phyloP scores from a whole-genome alignment of 768 basidiomycete genomes.

The Tulasnella sp. region DNA sequence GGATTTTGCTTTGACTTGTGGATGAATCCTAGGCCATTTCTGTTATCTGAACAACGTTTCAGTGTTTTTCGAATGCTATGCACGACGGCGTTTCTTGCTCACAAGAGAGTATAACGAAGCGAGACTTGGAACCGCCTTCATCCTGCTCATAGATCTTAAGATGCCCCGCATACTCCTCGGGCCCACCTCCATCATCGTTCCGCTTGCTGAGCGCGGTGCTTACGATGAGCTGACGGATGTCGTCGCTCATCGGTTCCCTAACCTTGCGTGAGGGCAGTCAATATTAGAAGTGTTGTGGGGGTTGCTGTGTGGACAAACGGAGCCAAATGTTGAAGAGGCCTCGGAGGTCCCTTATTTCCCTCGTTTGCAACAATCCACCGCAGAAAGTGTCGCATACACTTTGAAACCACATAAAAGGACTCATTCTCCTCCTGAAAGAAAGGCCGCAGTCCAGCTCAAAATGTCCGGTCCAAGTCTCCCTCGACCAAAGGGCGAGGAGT shows the following conservation, averaged over 20 bases:
- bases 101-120: constrained; percentile 90
- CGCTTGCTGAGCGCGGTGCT: constrained; percentile 18
- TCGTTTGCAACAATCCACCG: constrained; percentile 12
- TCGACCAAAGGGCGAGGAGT: neutral
- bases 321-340: neutral
- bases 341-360: neutral
- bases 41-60: constrained; percentile 49
- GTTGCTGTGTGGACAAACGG: neutral
- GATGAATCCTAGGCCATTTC: constrained; percentile 63
- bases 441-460: neutral
- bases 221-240: constrained; percentile 18
- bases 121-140: constrained; percentile 70
- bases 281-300: neutral
- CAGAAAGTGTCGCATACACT: neutral
- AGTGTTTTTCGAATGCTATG: neutral
- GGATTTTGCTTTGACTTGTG: constrained; percentile 97
- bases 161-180: constrained; percentile 82
- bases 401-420: neutral
- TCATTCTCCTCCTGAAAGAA: too few species aligned
- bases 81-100: constrained; percentile 41
- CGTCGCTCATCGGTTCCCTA: constrained; percentile 6
- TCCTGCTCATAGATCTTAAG: constrained; percentile 95
- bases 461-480: neutral
- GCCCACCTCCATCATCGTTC: constrained; percentile 48
- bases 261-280: neutral